Percentiles rank a stretch among this genome's conserved stretches.
Conservation (phyloP, 257 asterid species). For the Nicotiana obtusifolia region DNA sequence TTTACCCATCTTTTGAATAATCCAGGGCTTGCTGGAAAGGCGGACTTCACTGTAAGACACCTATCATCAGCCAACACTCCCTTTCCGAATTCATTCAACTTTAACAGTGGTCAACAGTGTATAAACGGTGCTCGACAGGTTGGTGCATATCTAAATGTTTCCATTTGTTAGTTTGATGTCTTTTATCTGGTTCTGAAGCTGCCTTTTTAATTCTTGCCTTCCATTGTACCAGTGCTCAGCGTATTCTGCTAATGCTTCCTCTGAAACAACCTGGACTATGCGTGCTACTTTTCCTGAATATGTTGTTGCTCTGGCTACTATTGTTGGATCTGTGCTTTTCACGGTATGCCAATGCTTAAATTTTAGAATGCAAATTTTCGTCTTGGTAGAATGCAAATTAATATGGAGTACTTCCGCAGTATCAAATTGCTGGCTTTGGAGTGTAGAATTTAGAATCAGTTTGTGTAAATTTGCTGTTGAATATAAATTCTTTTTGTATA, state of each 20-base stretch:
- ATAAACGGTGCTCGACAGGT: conserved; percentile 68
- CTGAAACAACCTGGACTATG: conserved; percentile 95
- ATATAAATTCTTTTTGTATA: not conserved
- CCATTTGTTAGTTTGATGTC: not conserved
- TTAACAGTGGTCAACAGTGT: conserved; percentile 60
- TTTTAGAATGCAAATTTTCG: not conserved
- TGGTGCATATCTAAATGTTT: conserved; percentile 4
- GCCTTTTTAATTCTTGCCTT: conserved; percentile 10
- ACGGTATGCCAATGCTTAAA: conserved; percentile 43
- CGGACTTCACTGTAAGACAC: conserved; percentile 93
- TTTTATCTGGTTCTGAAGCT: not conserved
- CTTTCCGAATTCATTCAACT: conserved; percentile 60
- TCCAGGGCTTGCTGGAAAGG: conserved; percentile 84
- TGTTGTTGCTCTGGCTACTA: conserved; percentile 92
- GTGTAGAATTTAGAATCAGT: not conserved
- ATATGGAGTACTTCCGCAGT: not conserved
- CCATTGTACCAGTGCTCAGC: conserved; percentile 63
- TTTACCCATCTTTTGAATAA: conserved; percentile 12
- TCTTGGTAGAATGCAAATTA: not conserved
- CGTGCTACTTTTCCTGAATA: conserved; percentile 94
- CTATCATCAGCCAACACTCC: conserved; percentile 65
- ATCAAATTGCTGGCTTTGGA: not conserved
- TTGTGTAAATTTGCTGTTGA: not conserved
- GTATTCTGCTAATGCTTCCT: conserved; percentile 65
- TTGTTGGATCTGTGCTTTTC: conserved; percentile 94